Evolutionary conservation across 2,329 filamentous ascomycete species (phyloP), one percentile per base, ranked within the genome.

Genomic region (Botryotinia globosa): DNA sequence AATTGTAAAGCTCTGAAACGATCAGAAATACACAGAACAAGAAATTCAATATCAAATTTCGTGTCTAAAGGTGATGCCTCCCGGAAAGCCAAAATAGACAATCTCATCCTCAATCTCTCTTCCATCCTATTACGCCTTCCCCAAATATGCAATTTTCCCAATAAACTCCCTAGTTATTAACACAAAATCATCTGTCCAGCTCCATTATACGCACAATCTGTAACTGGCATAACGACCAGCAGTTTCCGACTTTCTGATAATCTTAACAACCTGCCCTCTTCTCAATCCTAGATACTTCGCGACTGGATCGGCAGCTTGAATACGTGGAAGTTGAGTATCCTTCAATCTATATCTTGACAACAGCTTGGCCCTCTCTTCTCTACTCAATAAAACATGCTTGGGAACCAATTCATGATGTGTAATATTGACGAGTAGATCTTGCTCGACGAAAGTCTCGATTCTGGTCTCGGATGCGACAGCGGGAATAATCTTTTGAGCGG

Each of bases 181-280:
- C 75, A 73, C 74, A 58, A 73, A 69, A 67, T 72, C 44, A 63
- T 44, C 66, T 44, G 64, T 64, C n/a, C 20, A 29, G 12, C 20
- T 20, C 48, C 34, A 67, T 61, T 82, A 91, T 77, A 91, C 89
- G 77, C 88, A 90, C 72, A 91, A 80, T 78, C 95, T 87, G 84
- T 99, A 99, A 88, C 94, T 97, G 66, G 96, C 96, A 84, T 99
- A 99, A 70, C 96, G 88, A 74, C 96, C 96, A 22, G 96, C 96
- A 72, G 96, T 99, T 86, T 98, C 96, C 80, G 91, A 94, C 82
- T 92, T 94, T 77, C 96, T 88, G 79, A 99, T 98, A 79, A 99
- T 99, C 89, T 99, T 99, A 80, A 99, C 96, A 4, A 99, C 94
- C 83, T 98, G 93, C 5, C 94, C 94, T 81, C 94, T 88, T 85